phyloP scores from a whole-genome alignment of 1,284 basidiomycete genomes.

The Ceratobasidium sp. region DNA sequence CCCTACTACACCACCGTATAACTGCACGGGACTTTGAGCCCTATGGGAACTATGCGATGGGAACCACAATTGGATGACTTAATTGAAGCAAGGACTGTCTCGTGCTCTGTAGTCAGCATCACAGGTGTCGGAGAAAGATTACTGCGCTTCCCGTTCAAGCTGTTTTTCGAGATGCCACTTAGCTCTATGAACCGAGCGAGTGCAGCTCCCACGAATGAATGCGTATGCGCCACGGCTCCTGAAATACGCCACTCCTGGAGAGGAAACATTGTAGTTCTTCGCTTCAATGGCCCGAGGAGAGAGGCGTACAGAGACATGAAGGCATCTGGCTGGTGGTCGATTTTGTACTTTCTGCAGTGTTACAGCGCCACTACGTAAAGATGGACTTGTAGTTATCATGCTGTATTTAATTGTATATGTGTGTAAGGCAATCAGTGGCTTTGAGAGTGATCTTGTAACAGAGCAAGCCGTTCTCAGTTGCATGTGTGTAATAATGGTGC shows the following conservation, averaged over 20 bases:
- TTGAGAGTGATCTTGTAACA: too few species aligned
- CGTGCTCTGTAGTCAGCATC: neutral
- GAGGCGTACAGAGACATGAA: constrained; percentile 24
- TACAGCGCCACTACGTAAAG: neutral
- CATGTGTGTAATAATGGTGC: neutral
- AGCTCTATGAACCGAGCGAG: neutral
- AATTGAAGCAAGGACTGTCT: neutral
- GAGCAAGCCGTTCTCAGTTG: neutral
- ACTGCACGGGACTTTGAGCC: neutral
- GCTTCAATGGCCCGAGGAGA: constrained; percentile 74
- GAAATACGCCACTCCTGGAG: constrained; percentile 9
- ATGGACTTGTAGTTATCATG: neutral
- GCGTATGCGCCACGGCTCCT: neutral
- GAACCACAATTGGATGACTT: neutral
- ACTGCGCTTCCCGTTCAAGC: neutral
- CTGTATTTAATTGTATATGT: neutral
- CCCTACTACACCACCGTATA: neutral
- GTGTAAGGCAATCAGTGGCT: too few species aligned
- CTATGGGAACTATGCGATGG: constrained; percentile 3
- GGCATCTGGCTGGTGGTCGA: neutral
- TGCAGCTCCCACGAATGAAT: neutral
- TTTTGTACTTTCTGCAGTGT: constrained; percentile 10
- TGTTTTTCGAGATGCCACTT: neutral
- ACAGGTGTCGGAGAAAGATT: neutral
- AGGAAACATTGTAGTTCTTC: constrained; percentile 65